Conservation (phyloP, 352 stramenopile genomes). For the Phytopythium vexans region DNA sequence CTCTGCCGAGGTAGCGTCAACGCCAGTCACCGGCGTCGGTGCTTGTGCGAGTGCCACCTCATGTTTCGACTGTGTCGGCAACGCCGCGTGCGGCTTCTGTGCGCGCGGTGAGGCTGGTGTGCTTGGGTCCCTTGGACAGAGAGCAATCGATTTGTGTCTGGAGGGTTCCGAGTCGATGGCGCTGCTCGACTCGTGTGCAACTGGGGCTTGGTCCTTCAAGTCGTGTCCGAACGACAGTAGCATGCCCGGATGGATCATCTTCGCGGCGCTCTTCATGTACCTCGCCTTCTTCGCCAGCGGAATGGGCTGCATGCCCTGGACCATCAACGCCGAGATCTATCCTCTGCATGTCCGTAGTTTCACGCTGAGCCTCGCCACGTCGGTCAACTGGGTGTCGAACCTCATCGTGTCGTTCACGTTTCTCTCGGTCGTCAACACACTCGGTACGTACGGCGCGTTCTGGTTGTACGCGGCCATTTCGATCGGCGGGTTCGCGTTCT, state of each 20-base stretch:
- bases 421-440: slow-evolving; percentile 79
- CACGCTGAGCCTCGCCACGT: slow-evolving; percentile 84
- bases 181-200: slow-evolving; percentile 16
- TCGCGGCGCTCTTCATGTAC: slow-evolving; percentile 68
- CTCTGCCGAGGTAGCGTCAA: slow-evolving; percentile 27
- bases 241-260: slow-evolving; percentile 42
- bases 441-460: slow-evolving; percentile 77
- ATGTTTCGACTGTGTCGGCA: slow-evolving; percentile 73
- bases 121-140: slow-evolving; percentile 5
- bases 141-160: slow-evolving; percentile 25
- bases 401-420: slow-evolving; percentile 93
- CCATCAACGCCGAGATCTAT: slow-evolving; percentile 95
- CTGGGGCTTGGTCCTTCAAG: slow-evolving; percentile 32
- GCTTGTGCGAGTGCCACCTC: slow-evolving; percentile 37
- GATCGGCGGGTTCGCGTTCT: slow-evolving; percentile 63
- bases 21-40: slow-evolving; percentile 12
- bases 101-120: slow-evolving; percentile 2
- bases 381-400: slow-evolving; percentile 92
- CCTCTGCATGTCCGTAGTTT: slow-evolving; percentile 84
- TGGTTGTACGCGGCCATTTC: slow-evolving; percentile 89
- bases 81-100: slow-evolving; percentile 55
- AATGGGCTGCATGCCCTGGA: slow-evolving; percentile 92
- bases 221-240: slow-evolving; percentile 49
- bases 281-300: slow-evolving; percentile 73
- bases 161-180: slow-evolving; percentile 7